Percentiles rank a stretch among this genome's conserved stretches.
Evolutionary conservation across 345 rosid genomes (phyloP).

Genomic region (Eucalyptus decipiens): DNA sequence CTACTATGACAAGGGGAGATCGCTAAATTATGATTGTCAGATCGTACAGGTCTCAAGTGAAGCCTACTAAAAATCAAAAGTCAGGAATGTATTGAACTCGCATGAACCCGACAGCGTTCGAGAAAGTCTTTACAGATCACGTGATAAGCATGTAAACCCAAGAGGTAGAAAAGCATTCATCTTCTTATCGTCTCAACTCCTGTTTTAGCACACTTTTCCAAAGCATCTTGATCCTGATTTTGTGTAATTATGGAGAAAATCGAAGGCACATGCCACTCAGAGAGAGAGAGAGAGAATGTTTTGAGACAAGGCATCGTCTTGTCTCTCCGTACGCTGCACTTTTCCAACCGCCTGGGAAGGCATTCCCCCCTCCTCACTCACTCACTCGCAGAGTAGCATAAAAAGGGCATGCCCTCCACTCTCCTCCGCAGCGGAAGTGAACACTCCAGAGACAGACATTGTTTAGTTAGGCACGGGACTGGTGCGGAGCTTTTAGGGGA

Average conservation of each 20-base stretch:
- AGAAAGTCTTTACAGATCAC: background rate
- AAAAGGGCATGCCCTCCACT: background rate
- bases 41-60: background rate
- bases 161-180: background rate
- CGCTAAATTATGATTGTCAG: rapidly evolving
- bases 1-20: background rate
- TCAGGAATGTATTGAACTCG: background rate
- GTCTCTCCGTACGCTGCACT: background rate
- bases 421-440: background rate
- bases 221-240: background rate
- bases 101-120: background rate
- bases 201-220: background rate
- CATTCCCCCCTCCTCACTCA: background rate
- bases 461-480: background rate
- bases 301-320: background rate
- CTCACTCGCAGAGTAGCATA: background rate
- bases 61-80: background rate
- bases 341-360: background rate
- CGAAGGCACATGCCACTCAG: background rate
- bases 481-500: background rate
- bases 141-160: background rate
- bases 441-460: background rate
- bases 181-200: background rate
- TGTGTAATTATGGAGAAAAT: background rate
- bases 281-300: background rate